These are phyloP conservation scores for Ascochyta lentis DNA, from an alignment of 2,329 filamentous ascomycete species.

Conservation along the genomic window DNA sequence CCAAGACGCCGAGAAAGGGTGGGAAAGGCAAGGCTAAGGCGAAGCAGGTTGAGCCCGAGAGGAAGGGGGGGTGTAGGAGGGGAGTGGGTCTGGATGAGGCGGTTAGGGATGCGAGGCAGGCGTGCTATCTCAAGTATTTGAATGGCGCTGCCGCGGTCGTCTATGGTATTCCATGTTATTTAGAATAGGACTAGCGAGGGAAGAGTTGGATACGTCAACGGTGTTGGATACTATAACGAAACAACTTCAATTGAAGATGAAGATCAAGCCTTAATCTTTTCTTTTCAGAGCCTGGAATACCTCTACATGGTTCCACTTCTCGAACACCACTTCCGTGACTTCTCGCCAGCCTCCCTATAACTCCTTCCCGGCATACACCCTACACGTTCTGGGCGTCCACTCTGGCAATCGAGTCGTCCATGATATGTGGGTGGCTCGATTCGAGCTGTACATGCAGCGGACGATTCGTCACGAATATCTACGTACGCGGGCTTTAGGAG, in stretches of 20 bases:
- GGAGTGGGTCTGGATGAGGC: conserved; percentile 73
- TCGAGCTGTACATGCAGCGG: too few relatives aligned
- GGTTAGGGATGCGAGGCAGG: conserved; percentile 73
- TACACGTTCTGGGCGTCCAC: too few relatives aligned
- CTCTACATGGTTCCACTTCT: conserved; percentile 54
- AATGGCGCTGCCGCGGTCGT: conserved; percentile 94
- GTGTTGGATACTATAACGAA: too few relatives aligned
- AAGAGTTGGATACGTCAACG: background rate
- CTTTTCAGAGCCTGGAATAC: conserved; percentile 8
- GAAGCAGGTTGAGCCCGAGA: conserved; percentile 35
- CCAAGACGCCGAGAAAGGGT: conserved; percentile 34
- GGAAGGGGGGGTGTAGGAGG: conserved; percentile 29
- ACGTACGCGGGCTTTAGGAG: too few relatives aligned
- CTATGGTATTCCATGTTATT: conserved; percentile 92
- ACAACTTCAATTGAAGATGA: background rate
- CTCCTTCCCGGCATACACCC: too few relatives aligned
- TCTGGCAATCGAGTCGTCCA: too few relatives aligned
- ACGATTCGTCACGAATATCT: too few relatives aligned
- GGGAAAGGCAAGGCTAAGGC: conserved; percentile 41
- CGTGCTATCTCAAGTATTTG: conserved; percentile 87
- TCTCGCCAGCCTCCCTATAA: conserved; percentile 56
- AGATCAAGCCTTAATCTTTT: background rate
- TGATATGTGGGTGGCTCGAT: too few relatives aligned
- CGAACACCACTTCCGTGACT: conserved; percentile 47
- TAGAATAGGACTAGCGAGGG: conserved; percentile 50